phyloP scores from a whole-genome alignment of 805 yeast genomes.

The Candida sakaeoensis region DNA sequence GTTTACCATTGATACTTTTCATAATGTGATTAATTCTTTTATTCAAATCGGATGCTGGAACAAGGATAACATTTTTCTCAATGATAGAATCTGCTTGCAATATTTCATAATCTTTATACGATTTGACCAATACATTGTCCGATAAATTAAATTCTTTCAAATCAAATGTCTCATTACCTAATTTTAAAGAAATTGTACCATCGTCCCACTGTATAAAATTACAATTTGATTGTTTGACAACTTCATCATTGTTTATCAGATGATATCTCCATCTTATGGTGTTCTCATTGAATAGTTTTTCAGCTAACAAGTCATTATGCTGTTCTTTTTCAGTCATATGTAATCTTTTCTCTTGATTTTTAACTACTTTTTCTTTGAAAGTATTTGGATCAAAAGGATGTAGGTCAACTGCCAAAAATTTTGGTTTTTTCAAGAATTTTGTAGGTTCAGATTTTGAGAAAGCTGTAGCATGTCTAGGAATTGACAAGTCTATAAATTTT shows the following conservation, averaged over 20 bases:
- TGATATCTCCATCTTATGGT: constrained; percentile 94
- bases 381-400: constrained; percentile 77
- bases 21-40: constrained; percentile 72
- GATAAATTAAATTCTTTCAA: constrained; percentile 58
- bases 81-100: constrained; percentile 67
- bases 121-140: constrained; percentile 68
- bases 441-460: constrained; percentile 32
- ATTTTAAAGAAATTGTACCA: constrained; percentile 78
- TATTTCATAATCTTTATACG: constrained; percentile 68
- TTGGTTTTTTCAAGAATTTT: constrained; percentile 67
- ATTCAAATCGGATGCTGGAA: constrained; percentile 88
- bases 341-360: constrained; percentile 16
- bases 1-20: constrained; percentile 44
- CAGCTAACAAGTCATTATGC: constrained; percentile 48
- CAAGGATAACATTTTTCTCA: constrained; percentile 62
- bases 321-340: constrained; percentile 39
- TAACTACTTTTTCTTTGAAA: constrained; percentile 50
- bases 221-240: constrained; percentile 83
- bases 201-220: constrained; percentile 93
- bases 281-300: constrained; percentile 69
- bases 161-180: constrained; percentile 87
- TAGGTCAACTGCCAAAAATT: constrained; percentile 78
- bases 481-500: constrained; percentile 30
- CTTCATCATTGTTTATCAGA: constrained; percentile 63
- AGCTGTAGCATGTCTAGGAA: constrained; percentile 50